Evolutionary conservation across 768 basidiomycete genomes (phyloP), one percentile per base, ranked within the genome.

Genomic region (Astraeus odoratus): DNA sequence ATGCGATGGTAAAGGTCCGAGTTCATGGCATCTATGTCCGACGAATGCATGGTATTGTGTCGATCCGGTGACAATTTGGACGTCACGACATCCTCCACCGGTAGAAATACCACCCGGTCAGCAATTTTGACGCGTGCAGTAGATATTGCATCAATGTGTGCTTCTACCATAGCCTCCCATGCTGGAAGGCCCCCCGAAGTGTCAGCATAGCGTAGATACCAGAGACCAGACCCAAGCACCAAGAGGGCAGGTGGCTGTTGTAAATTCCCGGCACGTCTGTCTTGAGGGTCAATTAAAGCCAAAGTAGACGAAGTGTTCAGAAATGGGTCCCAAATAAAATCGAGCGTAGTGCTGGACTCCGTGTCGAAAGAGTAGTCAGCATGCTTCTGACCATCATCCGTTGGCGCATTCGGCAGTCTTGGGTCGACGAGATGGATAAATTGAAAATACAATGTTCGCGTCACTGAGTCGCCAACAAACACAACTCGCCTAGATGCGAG

Each of bases 1-100:
- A 88, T 75, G 42, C 86, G 78, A 57, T 88, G 85, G 48, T 70
- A 72, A 41, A 93, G 72, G 59, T 88, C 84, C 3, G 85, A 82
- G 62, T 96, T 95, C 90, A 96, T 93, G 31, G 85, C 86, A 54
- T 90, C 84, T 44, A 94, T 83, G 56, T 93, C 88, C 12, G 83
- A 75, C 20, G 78, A 71, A 45, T 77, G 77, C 71, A 96, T 86
- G 8, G 81, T 83, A 22, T 68, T 56, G 5, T 78, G 76, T 43
- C 89, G 76, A 23, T 81, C 78, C 3, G 67, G 60, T 0, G 79
- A 75, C 22, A 96, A 66, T 57, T 84, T 85, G 10, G 76, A 73
- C 29, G 74, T 52, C n/a, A 86, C 68, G 10, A 88, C 70, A 35
- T 82, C 75, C 54, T 86, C 79, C 18, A 94, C 77, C 4, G 92